Conservation (phyloP, 345 rosid species). For the Acer saccharum region DNA sequence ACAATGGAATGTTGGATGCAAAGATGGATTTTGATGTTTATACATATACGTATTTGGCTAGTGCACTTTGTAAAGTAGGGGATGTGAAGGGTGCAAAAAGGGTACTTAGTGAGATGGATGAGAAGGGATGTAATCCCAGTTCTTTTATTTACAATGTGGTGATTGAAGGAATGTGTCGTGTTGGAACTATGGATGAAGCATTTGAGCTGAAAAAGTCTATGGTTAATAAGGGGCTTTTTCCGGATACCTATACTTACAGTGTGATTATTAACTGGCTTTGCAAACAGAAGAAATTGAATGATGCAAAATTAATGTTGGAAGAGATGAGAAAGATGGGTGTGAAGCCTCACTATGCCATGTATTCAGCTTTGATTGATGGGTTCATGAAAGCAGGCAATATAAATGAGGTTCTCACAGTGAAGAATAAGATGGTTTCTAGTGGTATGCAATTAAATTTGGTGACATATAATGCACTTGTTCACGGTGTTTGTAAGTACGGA, state of each 20-base stretch:
- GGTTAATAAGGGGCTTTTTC: constrained; percentile 32
- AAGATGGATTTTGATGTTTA: constrained; percentile 28
- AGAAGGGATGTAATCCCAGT: constrained; percentile 32
- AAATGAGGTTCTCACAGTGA: constrained; percentile 26
- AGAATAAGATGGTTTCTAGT: constrained; percentile 35
- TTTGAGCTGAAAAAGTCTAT: constrained; percentile 28
- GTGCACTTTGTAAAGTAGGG: constrained; percentile 29
- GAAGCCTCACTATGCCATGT: constrained; percentile 27
- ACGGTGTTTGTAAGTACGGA: constrained; percentile 27
- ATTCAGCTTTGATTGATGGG: constrained; percentile 37
- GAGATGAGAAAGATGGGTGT: constrained; percentile 34
- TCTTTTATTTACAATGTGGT: constrained; percentile 33
- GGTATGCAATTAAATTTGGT: constrained; percentile 22
- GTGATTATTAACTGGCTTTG: constrained; percentile 28
- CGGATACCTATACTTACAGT: constrained; percentile 28
- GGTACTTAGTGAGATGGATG: constrained; percentile 34
- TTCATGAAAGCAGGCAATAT: constrained; percentile 26
- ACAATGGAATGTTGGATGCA: constrained; percentile 30
- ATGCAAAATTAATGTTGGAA: constrained; percentile 33
- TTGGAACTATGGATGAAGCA: constrained; percentile 30
- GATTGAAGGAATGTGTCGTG: constrained; percentile 33
- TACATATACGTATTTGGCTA: constrained; percentile 31
- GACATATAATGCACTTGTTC: constrained; percentile 24
- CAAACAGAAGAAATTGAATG: constrained; percentile 25
- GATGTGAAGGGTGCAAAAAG: constrained; percentile 30